Percentiles rank a stretch among this genome's conserved stretches.
phyloP scores from a whole-genome alignment of 352 stramenopile species.

The Thalassiosira allenii region DNA sequence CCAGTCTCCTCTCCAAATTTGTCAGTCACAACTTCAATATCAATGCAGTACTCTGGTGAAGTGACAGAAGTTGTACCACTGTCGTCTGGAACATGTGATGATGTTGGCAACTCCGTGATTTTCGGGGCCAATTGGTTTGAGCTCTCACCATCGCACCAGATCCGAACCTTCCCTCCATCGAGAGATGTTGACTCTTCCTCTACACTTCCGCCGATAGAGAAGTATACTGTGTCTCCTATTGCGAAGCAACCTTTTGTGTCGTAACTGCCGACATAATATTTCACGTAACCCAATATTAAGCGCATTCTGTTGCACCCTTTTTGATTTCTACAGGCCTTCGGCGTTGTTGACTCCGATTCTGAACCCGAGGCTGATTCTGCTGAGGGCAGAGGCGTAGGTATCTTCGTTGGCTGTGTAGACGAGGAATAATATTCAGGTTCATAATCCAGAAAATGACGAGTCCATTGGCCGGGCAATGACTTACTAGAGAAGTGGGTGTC shows the following conservation, averaged over 20 bases:
- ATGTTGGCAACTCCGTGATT: neutral
- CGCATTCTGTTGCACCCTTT: neutral
- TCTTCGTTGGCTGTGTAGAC: too few species aligned
- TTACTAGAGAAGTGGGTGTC: too few species aligned
- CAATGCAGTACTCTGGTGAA: constrained; percentile 6
- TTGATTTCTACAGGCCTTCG: neutral
- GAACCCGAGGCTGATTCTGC: too few species aligned
- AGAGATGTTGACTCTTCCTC: constrained; percentile 3
- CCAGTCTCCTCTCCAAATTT: constrained; percentile 30
- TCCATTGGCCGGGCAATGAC: too few species aligned
- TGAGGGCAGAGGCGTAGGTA: too few species aligned
- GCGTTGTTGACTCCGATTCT: neutral
- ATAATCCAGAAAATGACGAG: too few species aligned
- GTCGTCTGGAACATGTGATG: neutral
- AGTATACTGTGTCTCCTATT: constrained; percentile 13
- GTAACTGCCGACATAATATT: constrained; percentile 9
- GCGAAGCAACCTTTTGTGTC: constrained; percentile 4
- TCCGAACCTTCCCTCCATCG: neutral
- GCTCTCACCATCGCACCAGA: constrained; percentile 7
- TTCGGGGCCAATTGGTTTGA: neutral
- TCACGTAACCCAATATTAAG: neutral
- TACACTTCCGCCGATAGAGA: neutral
- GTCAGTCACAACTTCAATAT: constrained; percentile 5
- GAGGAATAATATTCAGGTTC: too few species aligned
- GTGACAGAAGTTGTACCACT: too few species aligned